A percentile compares a stretch with the other conserved stretches of the same genome.
Conservation (phyloP, 179 eudicot species). For the Sideroxylon spinosum region DNA sequence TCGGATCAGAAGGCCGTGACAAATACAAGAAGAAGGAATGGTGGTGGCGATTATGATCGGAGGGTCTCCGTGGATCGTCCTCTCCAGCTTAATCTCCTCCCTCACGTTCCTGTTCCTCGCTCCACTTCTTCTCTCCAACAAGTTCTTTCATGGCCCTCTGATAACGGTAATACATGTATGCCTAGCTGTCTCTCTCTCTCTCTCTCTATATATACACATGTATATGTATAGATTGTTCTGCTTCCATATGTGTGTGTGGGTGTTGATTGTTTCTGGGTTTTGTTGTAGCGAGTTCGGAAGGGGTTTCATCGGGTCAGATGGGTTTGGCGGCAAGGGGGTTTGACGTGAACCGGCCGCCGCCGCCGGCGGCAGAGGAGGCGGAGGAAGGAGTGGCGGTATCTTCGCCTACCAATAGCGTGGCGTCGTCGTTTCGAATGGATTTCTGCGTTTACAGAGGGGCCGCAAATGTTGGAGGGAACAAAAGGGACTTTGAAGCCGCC, state of each 20-base stretch:
- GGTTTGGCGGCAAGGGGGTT: constrained; percentile 20
- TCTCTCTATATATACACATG: background rate
- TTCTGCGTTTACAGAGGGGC: constrained; percentile 36
- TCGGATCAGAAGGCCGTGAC: constrained; percentile 3
- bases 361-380: constrained; percentile 23
- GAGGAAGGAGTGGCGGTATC: constrained; percentile 54
- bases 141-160: constrained; percentile 30
- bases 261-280: background rate
- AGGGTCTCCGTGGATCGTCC: background rate
- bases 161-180: constrained; percentile 26
- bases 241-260: too few relatives aligned
- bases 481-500: constrained; percentile 22
- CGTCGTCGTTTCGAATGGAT: constrained; percentile 46
- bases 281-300: constrained; percentile 35
- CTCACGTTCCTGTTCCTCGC: constrained; percentile 32
- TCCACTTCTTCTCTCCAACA: constrained; percentile 1
- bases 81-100: constrained; percentile 37
- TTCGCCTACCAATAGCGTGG: constrained; percentile 65
- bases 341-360: constrained; percentile 37
- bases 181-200: too few relatives aligned
- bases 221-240: background rate
- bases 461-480: constrained; percentile 9
- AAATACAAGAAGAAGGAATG: background rate
- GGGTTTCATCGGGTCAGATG: constrained; percentile 29
- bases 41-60: constrained; percentile 9